phyloP scores from a whole-genome alignment of 345 rosid species.

The Capsella bursapastoris region DNA sequence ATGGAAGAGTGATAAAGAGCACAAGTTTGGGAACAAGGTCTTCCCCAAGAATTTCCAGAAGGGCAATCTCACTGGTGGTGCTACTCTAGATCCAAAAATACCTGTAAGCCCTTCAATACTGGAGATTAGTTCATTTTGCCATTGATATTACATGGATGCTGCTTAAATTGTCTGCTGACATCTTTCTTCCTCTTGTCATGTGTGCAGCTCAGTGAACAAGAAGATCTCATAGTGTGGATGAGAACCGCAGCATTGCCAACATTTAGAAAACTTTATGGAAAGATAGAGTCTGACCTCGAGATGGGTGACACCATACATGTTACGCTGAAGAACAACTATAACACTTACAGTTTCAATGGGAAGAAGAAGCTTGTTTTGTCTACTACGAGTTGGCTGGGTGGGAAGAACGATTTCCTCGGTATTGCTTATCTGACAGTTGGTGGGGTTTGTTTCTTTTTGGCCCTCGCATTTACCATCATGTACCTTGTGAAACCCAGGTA shows the following conservation, averaged over 20 bases:
- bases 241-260: slow-evolving; percentile 99
- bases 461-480: slow-evolving; percentile 77
- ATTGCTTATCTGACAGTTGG: slow-evolving; percentile 95
- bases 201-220: slow-evolving; percentile 86
- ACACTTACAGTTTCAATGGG: slow-evolving; percentile 92
- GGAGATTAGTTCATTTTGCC: not conserved
- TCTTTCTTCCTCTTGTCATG: slow-evolving; percentile 19
- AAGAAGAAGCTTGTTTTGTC: slow-evolving; percentile 97
- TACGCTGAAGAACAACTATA: slow-evolving; percentile 67
- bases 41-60: slow-evolving; percentile 82
- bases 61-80: slow-evolving; percentile 71
- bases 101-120: slow-evolving; percentile 51
- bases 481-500: slow-evolving; percentile 96
- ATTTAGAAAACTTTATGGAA: slow-evolving; percentile 93
- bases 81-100: slow-evolving; percentile 41
- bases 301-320: slow-evolving; percentile 60
- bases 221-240: slow-evolving; percentile 98
- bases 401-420: slow-evolving; percentile 96
- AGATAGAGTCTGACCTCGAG: slow-evolving; percentile 82
- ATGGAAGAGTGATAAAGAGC: slow-evolving; percentile 96
- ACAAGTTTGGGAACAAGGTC: slow-evolving; percentile 84
- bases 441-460: slow-evolving; percentile 83
- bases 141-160: slow-evolving; percentile 19
- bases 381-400: slow-evolving; percentile 98
- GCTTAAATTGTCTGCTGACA: not conserved